phyloP scores from a whole-genome alignment of 345 rosid genomes.

The Capsella bursapastoris region DNA sequence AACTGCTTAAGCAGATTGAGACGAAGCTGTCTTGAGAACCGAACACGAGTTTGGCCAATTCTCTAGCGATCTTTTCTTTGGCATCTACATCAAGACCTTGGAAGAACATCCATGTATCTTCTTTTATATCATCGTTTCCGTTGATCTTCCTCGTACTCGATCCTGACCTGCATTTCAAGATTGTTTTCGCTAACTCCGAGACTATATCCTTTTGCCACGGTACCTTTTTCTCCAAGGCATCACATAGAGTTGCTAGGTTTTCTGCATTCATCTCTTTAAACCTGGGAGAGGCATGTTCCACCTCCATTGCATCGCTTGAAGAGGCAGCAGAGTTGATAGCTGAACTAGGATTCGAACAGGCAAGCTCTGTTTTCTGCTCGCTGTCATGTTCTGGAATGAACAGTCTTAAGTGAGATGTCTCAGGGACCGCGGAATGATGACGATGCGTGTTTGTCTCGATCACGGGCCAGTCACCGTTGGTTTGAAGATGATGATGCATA shows the following conservation, averaged over 20 bases:
- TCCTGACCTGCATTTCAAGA: constrained; percentile 80
- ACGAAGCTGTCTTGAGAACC: constrained; percentile 56
- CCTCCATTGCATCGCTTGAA: constrained; percentile 71
- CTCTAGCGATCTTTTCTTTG: constrained; percentile 75
- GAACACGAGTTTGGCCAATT: constrained; percentile 68
- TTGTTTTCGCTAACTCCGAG: constrained; percentile 57
- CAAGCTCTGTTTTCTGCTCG: constrained; percentile 39
- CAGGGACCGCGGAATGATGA: constrained; percentile 45
- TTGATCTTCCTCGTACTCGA: constrained; percentile 50
- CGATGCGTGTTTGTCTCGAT: constrained; percentile 52
- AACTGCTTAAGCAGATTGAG: constrained; percentile 60
- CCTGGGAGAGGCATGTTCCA: constrained; percentile 50
- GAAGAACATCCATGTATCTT: constrained; percentile 86
- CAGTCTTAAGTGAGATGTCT: constrained; percentile 50
- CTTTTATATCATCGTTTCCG: constrained; percentile 45
- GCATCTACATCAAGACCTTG: constrained; percentile 69
- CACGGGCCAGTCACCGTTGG: constrained; percentile 54
- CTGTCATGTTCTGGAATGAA: constrained; percentile 53
- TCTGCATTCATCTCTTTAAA: constrained; percentile 64
- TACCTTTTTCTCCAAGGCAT: constrained; percentile 69
- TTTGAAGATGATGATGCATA: constrained; percentile 47
- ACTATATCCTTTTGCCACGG: constrained; percentile 72
- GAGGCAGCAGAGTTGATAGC: constrained; percentile 65
- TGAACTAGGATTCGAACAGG: constrained; percentile 53
- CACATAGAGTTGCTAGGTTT: constrained; percentile 58